Conservation (phyloP, 2,329 filamentous ascomycete species). For the Ophiostoma australiae region DNA sequence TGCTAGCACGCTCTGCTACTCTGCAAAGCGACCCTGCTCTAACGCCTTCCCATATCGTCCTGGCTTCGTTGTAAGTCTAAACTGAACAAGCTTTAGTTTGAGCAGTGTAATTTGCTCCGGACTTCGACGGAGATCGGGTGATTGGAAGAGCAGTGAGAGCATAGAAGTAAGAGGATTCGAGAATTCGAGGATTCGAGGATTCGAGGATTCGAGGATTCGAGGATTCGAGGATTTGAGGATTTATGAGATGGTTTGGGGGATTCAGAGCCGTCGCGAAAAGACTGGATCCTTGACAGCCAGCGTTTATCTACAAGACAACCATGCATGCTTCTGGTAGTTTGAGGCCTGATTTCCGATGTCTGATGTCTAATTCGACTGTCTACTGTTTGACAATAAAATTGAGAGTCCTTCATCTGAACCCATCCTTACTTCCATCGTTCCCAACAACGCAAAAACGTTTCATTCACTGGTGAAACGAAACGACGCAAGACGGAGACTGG, state of each 20-base stretch:
- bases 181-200: too few species aligned
- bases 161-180: too few species aligned
- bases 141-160: background rate
- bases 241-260: too few species aligned
- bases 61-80: background rate
- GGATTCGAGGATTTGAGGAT: too few species aligned
- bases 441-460: background rate
- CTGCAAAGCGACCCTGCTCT: background rate
- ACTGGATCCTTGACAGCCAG: background rate
- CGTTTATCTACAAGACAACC: background rate
- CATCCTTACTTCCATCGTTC: background rate
- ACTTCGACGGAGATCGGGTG: background rate
- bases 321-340: too few species aligned
- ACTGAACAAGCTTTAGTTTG: background rate
- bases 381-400: background rate
- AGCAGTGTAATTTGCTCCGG: background rate
- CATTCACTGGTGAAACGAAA: background rate
- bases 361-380: background rate
- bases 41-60: conserved; percentile 5
- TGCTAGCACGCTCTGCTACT: background rate
- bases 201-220: too few species aligned
- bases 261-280: background rate
- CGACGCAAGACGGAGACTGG: background rate
- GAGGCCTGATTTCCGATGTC: background rate
- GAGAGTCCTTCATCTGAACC: background rate